Base-by-base conservation (phyloP, 192 early-diverging fungal species). In the Coemansia sp. region DNA sequence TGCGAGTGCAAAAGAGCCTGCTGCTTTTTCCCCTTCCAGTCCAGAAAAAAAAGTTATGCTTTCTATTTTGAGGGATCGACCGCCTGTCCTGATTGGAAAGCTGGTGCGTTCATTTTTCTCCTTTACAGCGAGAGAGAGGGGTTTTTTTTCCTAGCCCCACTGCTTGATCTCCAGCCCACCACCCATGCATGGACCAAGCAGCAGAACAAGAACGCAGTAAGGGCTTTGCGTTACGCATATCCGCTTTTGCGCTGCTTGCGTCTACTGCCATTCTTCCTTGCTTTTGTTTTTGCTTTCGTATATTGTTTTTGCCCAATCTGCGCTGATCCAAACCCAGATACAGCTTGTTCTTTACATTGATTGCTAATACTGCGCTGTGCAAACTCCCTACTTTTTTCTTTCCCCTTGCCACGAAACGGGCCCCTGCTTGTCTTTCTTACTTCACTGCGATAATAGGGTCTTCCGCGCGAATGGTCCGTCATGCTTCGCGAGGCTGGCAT, bases 401-500 rank as follows among this genome's bases (percentile, higher is more conserved):
- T 25, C n/a, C 41, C 53, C 22, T 63, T 34, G 20, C 46, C 19
- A 23, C 48, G n/a, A 8, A 45, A 61, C 13, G 61, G 15, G 5
- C 48, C 29, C 41, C 10, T 41, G 23, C n/a, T 32, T 5, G 36
- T 57, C 35, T 57, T 5, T 57, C 19, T 7, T 33, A 9, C 15
- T 8, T 9, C 53, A 11, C n/a, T n/a, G n/a, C n/a, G 23, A 54
- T 13, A 29, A 56, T 81, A 95, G 93, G 96, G 96, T 43, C 74
- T 99, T 48, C 96, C 96, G 23, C 87, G 89, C 70, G 92, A 95
- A 79, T 99, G 96, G 95, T 89, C 93, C 35, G 84, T 88, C 33
- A 82, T 99, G 76, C 84, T 99, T 34, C 88, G 91, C 69, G 91
- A 96, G 62, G 90, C 95, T 52, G 96, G 96, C 40, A 99, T 99